A percentile compares a stretch with the other conserved stretches of the same genome.
Conservation (phyloP, 2,329 filamentous ascomycete genomes). For the Colletotrichum sp. region DNA sequence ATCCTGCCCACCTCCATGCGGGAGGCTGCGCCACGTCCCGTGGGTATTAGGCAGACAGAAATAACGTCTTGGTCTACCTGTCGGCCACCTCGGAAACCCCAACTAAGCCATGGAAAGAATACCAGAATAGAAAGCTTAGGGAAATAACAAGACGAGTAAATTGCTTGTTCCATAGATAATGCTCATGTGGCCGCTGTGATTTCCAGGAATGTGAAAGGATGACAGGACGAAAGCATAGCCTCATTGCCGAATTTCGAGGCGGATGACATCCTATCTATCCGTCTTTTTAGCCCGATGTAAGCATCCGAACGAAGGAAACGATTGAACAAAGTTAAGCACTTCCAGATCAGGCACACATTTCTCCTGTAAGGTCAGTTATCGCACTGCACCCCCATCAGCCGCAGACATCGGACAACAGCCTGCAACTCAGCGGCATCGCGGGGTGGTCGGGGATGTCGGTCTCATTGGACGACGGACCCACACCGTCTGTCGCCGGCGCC, state of each 20-base stretch:
- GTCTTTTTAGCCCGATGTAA: background rate
- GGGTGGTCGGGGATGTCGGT: background rate
- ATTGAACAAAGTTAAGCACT: background rate
- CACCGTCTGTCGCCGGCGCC: background rate
- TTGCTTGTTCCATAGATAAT: background rate
- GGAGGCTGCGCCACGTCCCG: background rate
- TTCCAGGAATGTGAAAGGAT: background rate
- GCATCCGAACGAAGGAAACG: background rate
- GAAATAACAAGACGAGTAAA: background rate
- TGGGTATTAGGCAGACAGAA: background rate
- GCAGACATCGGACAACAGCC: background rate
- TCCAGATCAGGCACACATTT: background rate
- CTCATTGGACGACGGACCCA: conserved; percentile 1
- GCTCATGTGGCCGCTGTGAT: background rate
- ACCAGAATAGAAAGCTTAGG: background rate
- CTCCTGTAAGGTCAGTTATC: background rate
- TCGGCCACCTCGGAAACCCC: background rate
- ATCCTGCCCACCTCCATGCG: background rate
- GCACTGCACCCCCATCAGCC: background rate
- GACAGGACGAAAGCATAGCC: background rate
- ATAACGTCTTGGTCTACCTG: background rate
- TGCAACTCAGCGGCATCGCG: background rate
- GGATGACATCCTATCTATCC: background rate
- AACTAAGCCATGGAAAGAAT: background rate
- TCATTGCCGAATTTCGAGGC: background rate